Conservation (phyloP, 1,284 basidiomycete genomes). For the Coriolopsis trogii region DNA sequence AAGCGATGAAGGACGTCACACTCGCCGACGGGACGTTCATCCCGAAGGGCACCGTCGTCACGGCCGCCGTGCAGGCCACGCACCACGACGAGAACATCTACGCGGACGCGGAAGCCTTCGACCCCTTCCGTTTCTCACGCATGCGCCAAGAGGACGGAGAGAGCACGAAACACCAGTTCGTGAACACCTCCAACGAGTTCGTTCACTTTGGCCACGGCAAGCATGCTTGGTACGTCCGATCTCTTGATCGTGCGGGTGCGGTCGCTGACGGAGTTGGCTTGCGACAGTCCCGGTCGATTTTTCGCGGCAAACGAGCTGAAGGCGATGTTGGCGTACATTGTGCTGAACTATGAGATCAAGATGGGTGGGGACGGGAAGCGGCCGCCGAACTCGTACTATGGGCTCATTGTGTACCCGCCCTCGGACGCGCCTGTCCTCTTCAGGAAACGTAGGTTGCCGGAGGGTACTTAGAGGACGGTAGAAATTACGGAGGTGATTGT, state of each 20-base stretch:
- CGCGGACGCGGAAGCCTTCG: conserved; percentile 40
- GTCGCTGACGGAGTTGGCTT: neutral
- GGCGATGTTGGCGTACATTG: conserved; percentile 45
- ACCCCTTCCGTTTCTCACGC: conserved; percentile 50
- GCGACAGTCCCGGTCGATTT: conserved; percentile 44
- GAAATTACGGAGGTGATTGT: too few species aligned
- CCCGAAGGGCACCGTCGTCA: conserved; percentile 44
- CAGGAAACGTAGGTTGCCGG: too few species aligned
- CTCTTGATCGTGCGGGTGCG: neutral
- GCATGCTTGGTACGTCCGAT: conserved; percentile 24
- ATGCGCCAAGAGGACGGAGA: conserved; percentile 32
- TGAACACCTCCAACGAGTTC: conserved; percentile 34
- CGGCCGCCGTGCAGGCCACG: conserved; percentile 40
- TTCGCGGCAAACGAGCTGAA: conserved; percentile 51
- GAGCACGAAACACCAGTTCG: conserved; percentile 32
- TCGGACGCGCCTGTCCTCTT: conserved; percentile 3
- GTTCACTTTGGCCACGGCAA: conserved; percentile 31
- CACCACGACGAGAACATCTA: conserved; percentile 46
- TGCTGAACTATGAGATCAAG: conserved; percentile 44
- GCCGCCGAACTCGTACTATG: neutral
- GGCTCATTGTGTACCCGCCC: neutral
- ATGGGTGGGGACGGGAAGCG: conserved; percentile 2
- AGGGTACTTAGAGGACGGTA: too few species aligned
- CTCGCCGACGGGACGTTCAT: conserved; percentile 46
- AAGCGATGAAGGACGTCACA: conserved; percentile 36